phyloP scores from a whole-genome alignment of 495 filamentous ascomycete species.

The Neurospora tetraspora region DNA sequence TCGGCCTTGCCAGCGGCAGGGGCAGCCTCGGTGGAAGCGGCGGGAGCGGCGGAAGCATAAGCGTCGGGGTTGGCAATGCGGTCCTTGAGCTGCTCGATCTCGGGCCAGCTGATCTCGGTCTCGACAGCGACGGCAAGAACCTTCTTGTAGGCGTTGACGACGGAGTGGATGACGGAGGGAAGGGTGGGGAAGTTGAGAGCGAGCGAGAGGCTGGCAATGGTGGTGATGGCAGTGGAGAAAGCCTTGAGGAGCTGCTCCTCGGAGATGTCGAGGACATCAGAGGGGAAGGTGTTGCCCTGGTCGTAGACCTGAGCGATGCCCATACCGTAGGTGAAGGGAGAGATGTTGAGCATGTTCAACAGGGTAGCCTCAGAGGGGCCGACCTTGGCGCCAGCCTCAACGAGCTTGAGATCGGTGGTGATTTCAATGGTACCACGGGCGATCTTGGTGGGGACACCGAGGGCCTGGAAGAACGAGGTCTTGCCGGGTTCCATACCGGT shows the following conservation, averaged over 20 bases:
- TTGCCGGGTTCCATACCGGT: conserved; percentile 99
- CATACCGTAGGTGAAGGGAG: conserved; percentile 99
- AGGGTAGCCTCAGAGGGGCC: conserved; percentile 97
- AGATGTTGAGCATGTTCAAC: conserved; percentile 99
- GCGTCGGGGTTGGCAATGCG: conserved; percentile 97
- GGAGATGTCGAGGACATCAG: conserved; percentile 80
- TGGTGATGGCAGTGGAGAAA: conserved; percentile 71
- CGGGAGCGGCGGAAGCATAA: conserved; percentile 73
- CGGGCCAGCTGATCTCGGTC: conserved; percentile 90
- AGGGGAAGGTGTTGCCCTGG: conserved; percentile 79
- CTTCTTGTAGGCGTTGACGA: conserved; percentile 98
- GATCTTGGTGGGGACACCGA: conserved; percentile 99
- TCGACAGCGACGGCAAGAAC: conserved; percentile 79
- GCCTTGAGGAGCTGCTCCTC: conserved; percentile 83
- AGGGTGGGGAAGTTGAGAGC: conserved; percentile 90
- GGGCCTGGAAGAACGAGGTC: conserved; percentile 99
- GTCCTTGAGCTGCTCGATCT: conserved; percentile 96
- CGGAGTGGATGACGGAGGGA: conserved; percentile 89
- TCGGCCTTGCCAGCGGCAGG: conserved; percentile 44
- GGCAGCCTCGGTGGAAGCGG: conserved; percentile 44
- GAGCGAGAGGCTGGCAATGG: conserved; percentile 84
- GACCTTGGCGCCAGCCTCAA: conserved; percentile 87
- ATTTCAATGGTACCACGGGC: conserved; percentile 99
- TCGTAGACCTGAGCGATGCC: conserved; percentile 92
- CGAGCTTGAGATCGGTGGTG: conserved; percentile 92